Evolutionary conservation across 495 filamentous ascomycete genomes (phyloP).

Genomic region (Hypoxylon perforatum): DNA sequence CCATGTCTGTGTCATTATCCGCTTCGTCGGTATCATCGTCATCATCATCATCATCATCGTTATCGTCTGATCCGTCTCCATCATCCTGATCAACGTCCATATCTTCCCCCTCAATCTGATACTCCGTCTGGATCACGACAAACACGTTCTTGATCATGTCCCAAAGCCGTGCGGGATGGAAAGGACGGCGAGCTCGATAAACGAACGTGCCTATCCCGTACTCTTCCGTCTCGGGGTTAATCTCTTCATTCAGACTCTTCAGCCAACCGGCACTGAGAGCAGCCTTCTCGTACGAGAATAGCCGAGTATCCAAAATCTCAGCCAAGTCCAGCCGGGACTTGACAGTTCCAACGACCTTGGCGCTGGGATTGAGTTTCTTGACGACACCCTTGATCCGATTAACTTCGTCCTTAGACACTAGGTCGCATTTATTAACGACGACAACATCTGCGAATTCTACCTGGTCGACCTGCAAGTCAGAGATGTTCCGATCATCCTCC

Average conservation of each 20-base stretch:
- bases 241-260: slow-evolving; percentile 44
- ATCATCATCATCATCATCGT: slow-evolving; percentile 32
- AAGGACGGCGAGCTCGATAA: slow-evolving; percentile 63
- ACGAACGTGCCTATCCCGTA: slow-evolving; percentile 69
- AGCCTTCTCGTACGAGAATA: slow-evolving; percentile 49
- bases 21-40: slow-evolving; percentile 17
- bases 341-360: slow-evolving; percentile 59
- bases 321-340: slow-evolving; percentile 61
- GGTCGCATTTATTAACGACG: slow-evolving; percentile 63
- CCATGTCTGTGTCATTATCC: slow-evolving; percentile 25
- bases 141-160: slow-evolving; percentile 65
- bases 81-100: slow-evolving; percentile 53
- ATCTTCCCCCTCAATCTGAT: slow-evolving; percentile 51
- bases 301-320: slow-evolving; percentile 62
- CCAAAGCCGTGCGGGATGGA: slow-evolving; percentile 63
- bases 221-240: slow-evolving; percentile 67
- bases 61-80: slow-evolving; percentile 41
- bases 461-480: slow-evolving; percentile 70
- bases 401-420: slow-evolving; percentile 50
- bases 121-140: slow-evolving; percentile 58
- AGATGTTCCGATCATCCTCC: slow-evolving; percentile 70
- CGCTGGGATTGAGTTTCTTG: slow-evolving; percentile 61
- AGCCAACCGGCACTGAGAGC: slow-evolving; percentile 42
- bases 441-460: slow-evolving; percentile 72
- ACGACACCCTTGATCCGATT: slow-evolving; percentile 58